phyloP scores from a whole-genome alignment of 345 rosid species.

The Brassica nigra region DNA sequence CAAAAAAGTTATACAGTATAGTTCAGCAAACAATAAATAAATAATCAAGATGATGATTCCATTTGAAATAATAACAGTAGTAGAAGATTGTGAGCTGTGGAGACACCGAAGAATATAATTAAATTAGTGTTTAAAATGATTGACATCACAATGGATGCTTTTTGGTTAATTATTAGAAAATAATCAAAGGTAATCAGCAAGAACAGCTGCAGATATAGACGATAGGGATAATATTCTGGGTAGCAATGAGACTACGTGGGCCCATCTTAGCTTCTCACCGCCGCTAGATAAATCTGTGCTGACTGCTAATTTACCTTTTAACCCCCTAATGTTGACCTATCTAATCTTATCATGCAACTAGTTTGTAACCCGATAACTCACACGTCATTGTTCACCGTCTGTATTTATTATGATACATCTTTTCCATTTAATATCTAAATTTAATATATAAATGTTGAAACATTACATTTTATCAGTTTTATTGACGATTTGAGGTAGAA shows the following conservation, averaged over 20 bases:
- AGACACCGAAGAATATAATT: constrained; percentile 37
- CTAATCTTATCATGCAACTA: constrained; percentile 35
- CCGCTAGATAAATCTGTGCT: constrained; percentile 37
- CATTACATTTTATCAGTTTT: constrained; percentile 4
- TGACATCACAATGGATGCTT: constrained; percentile 43
- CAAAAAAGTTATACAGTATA: too few species aligned
- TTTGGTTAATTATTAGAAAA: constrained; percentile 22
- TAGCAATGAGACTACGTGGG: constrained; percentile 28
- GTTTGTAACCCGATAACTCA: constrained; percentile 4
- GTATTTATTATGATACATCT: neutral
- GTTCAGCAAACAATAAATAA: neutral
- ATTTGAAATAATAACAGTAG: neutral
- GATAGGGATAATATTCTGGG: constrained; percentile 50
- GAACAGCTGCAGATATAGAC: constrained; percentile 69
- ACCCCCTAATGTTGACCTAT: constrained; percentile 50
- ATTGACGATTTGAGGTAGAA: constrained; percentile 4
- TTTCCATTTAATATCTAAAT: neutral
- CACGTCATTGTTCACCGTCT: constrained; percentile 28
- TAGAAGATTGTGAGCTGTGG: constrained; percentile 37
- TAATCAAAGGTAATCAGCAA: constrained; percentile 31
- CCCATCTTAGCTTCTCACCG: constrained; percentile 57
- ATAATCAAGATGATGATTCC: constrained; percentile 18
- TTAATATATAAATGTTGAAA: constrained; percentile 19
- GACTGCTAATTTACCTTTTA: constrained; percentile 34
- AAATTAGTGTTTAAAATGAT: constrained; percentile 37